Base-by-base conservation (phyloP, 208 protist species). In the Wallacemonas sp. region DNA sequence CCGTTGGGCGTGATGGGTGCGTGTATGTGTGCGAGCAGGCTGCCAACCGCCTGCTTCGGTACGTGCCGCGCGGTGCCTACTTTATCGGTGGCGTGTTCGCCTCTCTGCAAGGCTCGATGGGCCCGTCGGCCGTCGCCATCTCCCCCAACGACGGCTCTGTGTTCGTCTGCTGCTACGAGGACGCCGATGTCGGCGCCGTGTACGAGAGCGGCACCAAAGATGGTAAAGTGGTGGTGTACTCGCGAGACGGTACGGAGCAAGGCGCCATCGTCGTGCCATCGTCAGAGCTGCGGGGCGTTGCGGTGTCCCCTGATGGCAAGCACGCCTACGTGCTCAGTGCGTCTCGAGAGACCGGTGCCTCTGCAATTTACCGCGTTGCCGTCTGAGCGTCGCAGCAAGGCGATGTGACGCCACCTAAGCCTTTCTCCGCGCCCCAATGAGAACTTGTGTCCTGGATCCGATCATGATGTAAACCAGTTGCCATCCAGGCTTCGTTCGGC, bases 111-210 rank as follows among this genome's bases (percentile, higher is more conserved):
- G 88, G 88, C 11, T 62, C 66, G n/a, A 76, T 91, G 66, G 88
- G 88, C 2, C 88, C 88, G 0, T 67, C 59, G 0, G 78, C 68
- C 0, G 79, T 94, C 2, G 78, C 78, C 24, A 68, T 90, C 6
- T 68, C 70, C 39, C 73, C 73, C 12, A 2, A 24, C 15, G 79
- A 78, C 31, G 77, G 80, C 27, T 64, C 60, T n/a, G 51, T 91
- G 49, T 91, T 80, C 65, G 79, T 94, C 21, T 74, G 80, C 9
- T 62, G 84, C n/a, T 88, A 86, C 49, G 88, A 94, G 47, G 30
- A 60, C 1, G 33, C 49, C 2, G 42, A 41, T 22, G 30, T 82
- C 22, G 56, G 45, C 1, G 33, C 46, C 3, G 61, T 49, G 2
- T 62, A 70, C 51, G 65, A 1, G n/a, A 44, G 14, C 22, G 28